A percentile compares a stretch with the other conserved stretches of the same genome.
phyloP scores from a whole-genome alignment of 2,329 filamentous ascomycete species.

The Colletotrichum spinosum region DNA sequence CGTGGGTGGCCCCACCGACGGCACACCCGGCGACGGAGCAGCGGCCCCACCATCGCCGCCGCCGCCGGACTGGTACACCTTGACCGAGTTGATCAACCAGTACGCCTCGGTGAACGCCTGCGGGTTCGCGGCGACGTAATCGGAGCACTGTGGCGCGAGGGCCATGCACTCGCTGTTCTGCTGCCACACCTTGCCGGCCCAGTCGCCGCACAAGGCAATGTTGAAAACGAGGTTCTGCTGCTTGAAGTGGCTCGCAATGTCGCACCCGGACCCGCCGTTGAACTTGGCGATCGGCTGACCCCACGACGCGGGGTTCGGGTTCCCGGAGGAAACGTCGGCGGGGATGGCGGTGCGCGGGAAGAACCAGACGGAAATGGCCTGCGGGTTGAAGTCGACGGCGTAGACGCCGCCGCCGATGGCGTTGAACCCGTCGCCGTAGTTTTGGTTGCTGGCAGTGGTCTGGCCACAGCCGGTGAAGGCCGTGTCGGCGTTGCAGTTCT shows the following conservation, averaged over 20 bases:
- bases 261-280: constrained; percentile 72
- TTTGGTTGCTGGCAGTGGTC: constrained; percentile 59
- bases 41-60: constrained; percentile 4
- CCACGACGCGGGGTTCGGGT: constrained; percentile 77
- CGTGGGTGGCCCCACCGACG: too few species aligned
- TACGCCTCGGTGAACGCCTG: constrained; percentile 77
- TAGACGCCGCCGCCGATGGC: constrained; percentile 75
- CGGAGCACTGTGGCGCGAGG: constrained; percentile 73
- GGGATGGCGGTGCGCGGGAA: constrained; percentile 78
- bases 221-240: constrained; percentile 83
- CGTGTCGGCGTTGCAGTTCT: constrained; percentile 67
- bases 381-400: constrained; percentile 80
- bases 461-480: constrained; percentile 72
- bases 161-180: constrained; percentile 67
- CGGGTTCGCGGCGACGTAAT: constrained; percentile 79
- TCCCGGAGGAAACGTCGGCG: constrained; percentile 67
- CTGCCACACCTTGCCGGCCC: constrained; percentile 80
- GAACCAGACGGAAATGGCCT: constrained; percentile 83
- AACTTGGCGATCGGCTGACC: constrained; percentile 77
- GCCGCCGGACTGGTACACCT: constrained; percentile 64
- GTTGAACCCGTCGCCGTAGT: constrained; percentile 80
- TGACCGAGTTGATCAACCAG: constrained; percentile 81
- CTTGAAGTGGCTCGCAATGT: constrained; percentile 77
- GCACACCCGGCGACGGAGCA: neutral
- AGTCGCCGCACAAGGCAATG: constrained; percentile 88